A percentile compares a stretch with the other conserved stretches of the same genome.
Evolutionary conservation across 192 early-diverging fungal species (phyloP).

Genomic region (Backusella tarrabulga): DNA sequence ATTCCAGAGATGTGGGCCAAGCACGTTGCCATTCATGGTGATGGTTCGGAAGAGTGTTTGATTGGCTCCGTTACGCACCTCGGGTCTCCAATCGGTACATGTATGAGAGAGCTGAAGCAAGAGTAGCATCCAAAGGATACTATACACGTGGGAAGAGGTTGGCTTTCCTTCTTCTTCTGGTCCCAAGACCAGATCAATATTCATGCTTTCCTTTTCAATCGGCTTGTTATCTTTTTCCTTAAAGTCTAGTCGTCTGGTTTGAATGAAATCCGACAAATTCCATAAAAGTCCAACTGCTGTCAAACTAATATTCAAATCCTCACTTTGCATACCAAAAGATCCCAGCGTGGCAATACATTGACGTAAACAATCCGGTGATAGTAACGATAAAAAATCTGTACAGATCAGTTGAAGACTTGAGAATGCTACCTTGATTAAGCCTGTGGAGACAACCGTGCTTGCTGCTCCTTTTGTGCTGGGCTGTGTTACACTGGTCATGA

Average conservation of each 20-base stretch:
- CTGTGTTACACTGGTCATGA: background rate
- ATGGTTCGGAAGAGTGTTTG: constrained; percentile 96
- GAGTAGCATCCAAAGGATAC: constrained; percentile 90
- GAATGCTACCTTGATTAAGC: constrained; percentile 79
- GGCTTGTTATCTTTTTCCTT: constrained; percentile 36
- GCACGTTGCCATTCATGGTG: constrained; percentile 76
- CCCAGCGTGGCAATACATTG: constrained; percentile 81
- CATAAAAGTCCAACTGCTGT: constrained; percentile 91
- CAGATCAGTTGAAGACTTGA: constrained; percentile 93
- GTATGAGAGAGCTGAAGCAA: constrained; percentile 77
- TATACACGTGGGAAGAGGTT: constrained; percentile 28
- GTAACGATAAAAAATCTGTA: constrained; percentile 85
- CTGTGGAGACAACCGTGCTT: constrained; percentile 19
- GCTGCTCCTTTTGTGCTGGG: background rate
- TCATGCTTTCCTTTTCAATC: constrained; percentile 29
- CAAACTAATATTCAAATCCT: constrained; percentile 93
- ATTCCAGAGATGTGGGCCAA: constrained; percentile 78
- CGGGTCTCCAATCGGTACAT: constrained; percentile 82
- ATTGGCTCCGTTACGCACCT: constrained; percentile 91
- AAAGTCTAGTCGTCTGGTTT: constrained; percentile 61
- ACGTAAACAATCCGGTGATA: constrained; percentile 71
- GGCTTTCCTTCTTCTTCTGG: constrained; percentile 27
- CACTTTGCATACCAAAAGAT: constrained; percentile 76
- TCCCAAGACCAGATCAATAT: constrained; percentile 34
- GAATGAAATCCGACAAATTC: constrained; percentile 89